phyloP scores from a whole-genome alignment of 768 basidiomycete genomes.

The Cystofilobasidium macerans region DNA sequence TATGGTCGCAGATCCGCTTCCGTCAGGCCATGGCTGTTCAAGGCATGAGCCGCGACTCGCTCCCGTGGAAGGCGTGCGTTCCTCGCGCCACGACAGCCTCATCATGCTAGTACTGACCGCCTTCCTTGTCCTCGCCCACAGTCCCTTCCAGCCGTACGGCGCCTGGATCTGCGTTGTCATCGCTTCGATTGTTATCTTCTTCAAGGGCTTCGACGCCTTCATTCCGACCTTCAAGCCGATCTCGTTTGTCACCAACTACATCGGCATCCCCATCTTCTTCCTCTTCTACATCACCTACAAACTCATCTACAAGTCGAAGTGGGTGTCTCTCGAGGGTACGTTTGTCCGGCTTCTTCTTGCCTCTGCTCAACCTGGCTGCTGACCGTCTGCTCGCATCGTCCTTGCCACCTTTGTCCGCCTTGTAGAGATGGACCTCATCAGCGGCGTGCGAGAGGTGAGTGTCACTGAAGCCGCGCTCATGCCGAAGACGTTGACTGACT shows the following conservation, averaged over 20 bases:
- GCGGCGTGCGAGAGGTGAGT: slow-evolving; percentile 49
- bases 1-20: slow-evolving; percentile 52
- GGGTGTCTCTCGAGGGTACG: too few relatives aligned
- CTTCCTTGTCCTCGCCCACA: background rate
- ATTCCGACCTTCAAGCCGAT: slow-evolving; percentile 11
- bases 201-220: slow-evolving; percentile 53
- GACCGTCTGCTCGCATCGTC: too few relatives aligned
- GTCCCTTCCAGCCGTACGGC: slow-evolving; percentile 47
- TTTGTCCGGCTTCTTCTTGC: too few relatives aligned
- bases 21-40: slow-evolving; percentile 34
- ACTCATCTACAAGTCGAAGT: slow-evolving; percentile 35
- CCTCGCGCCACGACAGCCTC: background rate
- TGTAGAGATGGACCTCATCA: slow-evolving; percentile 51
- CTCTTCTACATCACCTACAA: background rate
- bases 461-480: too few relatives aligned
- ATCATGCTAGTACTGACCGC: too few relatives aligned
- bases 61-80: slow-evolving; percentile 36
- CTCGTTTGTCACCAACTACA: slow-evolving; percentile 33
- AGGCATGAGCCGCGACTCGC: slow-evolving; percentile 43
- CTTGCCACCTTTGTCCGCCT: slow-evolving; percentile 41
- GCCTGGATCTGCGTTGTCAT: slow-evolving; percentile 62
- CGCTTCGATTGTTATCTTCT: slow-evolving; percentile 49
- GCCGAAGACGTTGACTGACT: too few relatives aligned
- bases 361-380: too few relatives aligned
- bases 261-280: slow-evolving; percentile 31